Evolutionary conservation across 2,329 filamentous ascomycete genomes (phyloP), one percentile per base, ranked within the genome.

Genomic region (Hypomyces rosellus): DNA sequence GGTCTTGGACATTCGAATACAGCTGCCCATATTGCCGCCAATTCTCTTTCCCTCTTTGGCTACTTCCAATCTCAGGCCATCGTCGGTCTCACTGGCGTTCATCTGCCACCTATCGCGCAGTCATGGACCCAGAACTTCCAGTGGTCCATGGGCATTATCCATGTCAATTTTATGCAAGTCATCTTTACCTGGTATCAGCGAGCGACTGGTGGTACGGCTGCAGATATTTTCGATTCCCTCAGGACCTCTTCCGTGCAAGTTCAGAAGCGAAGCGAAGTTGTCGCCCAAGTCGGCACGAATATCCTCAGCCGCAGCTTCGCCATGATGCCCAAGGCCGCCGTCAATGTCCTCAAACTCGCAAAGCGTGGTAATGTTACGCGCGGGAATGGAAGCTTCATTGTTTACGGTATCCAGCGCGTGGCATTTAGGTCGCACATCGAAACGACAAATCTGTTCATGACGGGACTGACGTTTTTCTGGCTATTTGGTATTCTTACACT

Each of bases 51-150:
- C 13, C 81, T 96, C 25, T 95, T 95, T 65, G 82, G 87, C 52
- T 96, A 93, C 70, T 95, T 96, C 77, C 91, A 96, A 69, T 84
- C 88, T 3, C 90, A 96, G 69, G 90, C 91, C 25, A 89, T 96
- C 69, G 77, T 95, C 61, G 91, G 90, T 55, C 84, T 96, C 70
- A 88, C 85, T 47, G 81, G 86, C 18, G 85, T 96, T 13, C 75
- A 77, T 44, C 79, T 95, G 45, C 91, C 91, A 11, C 91, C 91
- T 0, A 87, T 95, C 54, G 91, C 95, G 50, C 80, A 87, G 61
- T 80, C 90, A 0, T 96, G 91, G 91, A 95, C 90, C 1, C 91
- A 96, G 71, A 92, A 96, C 70, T 96, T 96, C 73, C 87, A 95
- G 65, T 96, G 91, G 91, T 93, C 86, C 63, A 92, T 96, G 88